A percentile compares a stretch with the other conserved stretches of the same genome.
Conservation (phyloP, 2,329 filamentous ascomycete genomes). For the Penicillium hesseltinei region DNA sequence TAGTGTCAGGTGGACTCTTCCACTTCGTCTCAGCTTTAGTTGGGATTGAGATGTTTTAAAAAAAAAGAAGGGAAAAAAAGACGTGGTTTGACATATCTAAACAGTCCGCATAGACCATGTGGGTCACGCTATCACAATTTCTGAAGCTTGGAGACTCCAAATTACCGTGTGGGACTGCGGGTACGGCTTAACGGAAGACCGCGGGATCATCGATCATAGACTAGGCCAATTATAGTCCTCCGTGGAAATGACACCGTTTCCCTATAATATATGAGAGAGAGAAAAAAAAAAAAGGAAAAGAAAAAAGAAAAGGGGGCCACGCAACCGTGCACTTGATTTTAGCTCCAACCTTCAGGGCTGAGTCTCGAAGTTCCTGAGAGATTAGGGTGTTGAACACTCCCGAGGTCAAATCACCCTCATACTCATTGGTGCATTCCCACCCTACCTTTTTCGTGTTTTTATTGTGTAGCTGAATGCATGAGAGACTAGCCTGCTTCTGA, state of each 20-base stretch:
- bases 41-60: background rate
- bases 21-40: slow-evolving; percentile 4
- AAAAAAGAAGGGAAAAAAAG: too few relatives aligned
- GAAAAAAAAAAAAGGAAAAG: background rate
- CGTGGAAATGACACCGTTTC: slow-evolving; percentile 14
- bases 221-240: slow-evolving; percentile 3
- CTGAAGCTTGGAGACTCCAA: background rate
- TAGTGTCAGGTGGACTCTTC: background rate
- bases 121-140: slow-evolving; percentile 6
- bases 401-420: background rate
- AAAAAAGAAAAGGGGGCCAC: slow-evolving; percentile 7
- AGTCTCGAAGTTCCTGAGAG: slow-evolving; percentile 6
- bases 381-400: background rate
- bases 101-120: slow-evolving; percentile 6
- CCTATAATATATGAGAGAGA: background rate
- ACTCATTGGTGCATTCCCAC: background rate
- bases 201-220: slow-evolving; percentile 24
- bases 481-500: slow-evolving; percentile 21
- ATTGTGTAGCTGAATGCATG: slow-evolving; percentile 2
- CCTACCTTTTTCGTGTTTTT: background rate
- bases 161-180: slow-evolving; percentile 19
- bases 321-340: slow-evolving; percentile 15
- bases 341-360: slow-evolving; percentile 24
- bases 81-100: too few relatives aligned
- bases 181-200: slow-evolving; percentile 22